These are phyloP conservation scores for Earliella scabrosa DNA, from an alignment of 1,284 basidiomycete genomes.

Conservation along the genomic window DNA sequence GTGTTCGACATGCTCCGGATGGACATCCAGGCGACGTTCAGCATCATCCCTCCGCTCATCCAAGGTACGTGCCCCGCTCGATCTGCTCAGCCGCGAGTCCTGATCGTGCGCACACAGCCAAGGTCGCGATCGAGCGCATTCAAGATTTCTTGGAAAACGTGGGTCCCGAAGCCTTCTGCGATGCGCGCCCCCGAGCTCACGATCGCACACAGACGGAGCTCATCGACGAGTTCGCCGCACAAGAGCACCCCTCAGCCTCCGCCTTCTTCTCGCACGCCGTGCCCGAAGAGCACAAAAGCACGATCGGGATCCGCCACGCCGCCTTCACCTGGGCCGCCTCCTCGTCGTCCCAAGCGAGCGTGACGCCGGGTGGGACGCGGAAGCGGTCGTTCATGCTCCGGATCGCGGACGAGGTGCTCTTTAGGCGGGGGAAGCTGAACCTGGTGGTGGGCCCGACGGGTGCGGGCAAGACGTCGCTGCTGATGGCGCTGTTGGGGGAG, in stretches of 20 bases:
- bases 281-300: constrained; percentile 21
- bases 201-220: constrained; percentile 46
- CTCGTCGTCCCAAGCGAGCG: constrained; percentile 21
- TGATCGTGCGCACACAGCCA: constrained; percentile 36
- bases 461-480: constrained; percentile 53
- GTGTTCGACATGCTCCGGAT: constrained; percentile 42
- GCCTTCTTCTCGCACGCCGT: background rate
- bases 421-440: constrained; percentile 62
- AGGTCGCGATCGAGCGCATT: constrained; percentile 52
- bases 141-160: constrained; percentile 50
- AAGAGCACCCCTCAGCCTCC: background rate
- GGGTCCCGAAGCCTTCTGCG: constrained; percentile 9
- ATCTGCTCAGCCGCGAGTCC: no score
- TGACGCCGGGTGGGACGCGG: constrained; percentile 30
- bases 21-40: constrained; percentile 37
- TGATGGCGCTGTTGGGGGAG: constrained; percentile 65
- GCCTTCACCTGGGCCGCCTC: constrained; percentile 46
- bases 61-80: constrained; percentile 22
- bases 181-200: no score
- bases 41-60: constrained; percentile 36
- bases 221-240: constrained; percentile 48
- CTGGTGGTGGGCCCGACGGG: constrained; percentile 68
- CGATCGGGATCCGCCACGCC: constrained; percentile 46
- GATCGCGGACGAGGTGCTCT: constrained; percentile 58
- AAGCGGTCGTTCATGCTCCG: constrained; percentile 49